Evolutionary conservation across 495 filamentous ascomycete species (phyloP).

Genomic region (Lindgomyces ingoldianus): DNA sequence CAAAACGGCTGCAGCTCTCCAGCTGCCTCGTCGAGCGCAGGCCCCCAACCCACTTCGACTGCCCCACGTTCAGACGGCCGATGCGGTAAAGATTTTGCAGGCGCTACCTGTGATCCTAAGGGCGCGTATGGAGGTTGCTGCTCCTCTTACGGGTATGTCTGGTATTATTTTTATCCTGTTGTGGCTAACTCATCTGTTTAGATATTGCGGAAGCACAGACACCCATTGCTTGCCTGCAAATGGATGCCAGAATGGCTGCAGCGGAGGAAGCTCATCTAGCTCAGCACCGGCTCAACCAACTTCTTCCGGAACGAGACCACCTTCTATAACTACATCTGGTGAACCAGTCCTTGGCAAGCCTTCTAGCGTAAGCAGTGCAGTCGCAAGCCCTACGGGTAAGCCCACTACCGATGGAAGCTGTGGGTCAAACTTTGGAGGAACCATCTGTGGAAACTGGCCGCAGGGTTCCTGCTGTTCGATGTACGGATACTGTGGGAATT

Average conservation of each 20-base stretch:
- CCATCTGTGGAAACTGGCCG: conserved; percentile 53
- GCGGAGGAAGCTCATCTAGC: neutral
- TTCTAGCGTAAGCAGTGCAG: conserved; percentile 31
- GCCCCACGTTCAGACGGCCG: conserved; percentile 17
- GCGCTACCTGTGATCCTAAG: conserved; percentile 39
- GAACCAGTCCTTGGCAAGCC: conserved; percentile 46
- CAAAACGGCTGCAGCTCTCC: conserved; percentile 32
- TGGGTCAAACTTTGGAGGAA: conserved; percentile 49
- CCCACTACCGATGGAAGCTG: conserved; percentile 51
- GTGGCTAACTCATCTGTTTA: conserved; percentile 22
- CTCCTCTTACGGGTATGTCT: conserved; percentile 40
- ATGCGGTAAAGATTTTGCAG: conserved; percentile 43
- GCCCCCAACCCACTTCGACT: conserved; percentile 1
- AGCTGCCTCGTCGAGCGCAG: neutral
- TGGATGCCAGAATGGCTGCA: conserved; percentile 47
- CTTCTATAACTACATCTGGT: conserved; percentile 36
- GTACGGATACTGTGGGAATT: conserved; percentile 51
- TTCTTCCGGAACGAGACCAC: conserved; percentile 30
- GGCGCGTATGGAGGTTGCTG: conserved; percentile 42
- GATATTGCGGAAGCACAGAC: conserved; percentile 45
- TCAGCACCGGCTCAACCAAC: neutral
- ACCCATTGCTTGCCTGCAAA: conserved; percentile 34
- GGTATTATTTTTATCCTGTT: too few species aligned
- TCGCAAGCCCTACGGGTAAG: conserved; percentile 21
- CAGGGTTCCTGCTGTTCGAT: conserved; percentile 54